Base-by-base conservation (phyloP, 495 filamentous ascomycete species). In the Cladorrhinum samala region DNA sequence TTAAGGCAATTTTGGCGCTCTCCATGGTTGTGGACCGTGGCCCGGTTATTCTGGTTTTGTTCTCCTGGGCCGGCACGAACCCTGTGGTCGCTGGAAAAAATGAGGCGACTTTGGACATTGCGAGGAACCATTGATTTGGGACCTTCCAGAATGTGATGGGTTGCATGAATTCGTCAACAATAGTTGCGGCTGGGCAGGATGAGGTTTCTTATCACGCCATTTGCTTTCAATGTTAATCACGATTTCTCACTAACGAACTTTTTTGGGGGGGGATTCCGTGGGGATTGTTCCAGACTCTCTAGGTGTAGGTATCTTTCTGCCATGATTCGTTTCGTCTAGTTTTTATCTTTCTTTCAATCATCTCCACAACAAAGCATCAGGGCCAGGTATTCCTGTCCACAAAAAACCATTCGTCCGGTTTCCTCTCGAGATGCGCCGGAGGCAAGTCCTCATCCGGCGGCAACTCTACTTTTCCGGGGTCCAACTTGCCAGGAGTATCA, bases 401-500 rank as follows among this genome's bases (percentile, higher is more conserved):
- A 33, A 33, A 33, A 33, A 6, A 33, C 27, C 27, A 33, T 5
- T 33, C 27, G n/a, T 64, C 37, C 17, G 58, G 20, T 3, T 64
- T 55, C 6, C 47, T 24, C n/a, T 52, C 47, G 1, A 61, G 27
- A 2, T 50, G 56, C 3, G 57, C 59, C 5, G 62, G 62, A 8
- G 54, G 33, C 9, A 62, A 37, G 33, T 60, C 52, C 52, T 65
- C 54, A 6, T 56, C 44, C 9, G 54, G 49, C 16, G 62, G 60
- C 39, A 65, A 30, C 5, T 56, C 40, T 1, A 63, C 49, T 16
- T 56, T 45, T 1, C 36, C 9, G 1, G 62, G 62, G 37, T 65
- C 62, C 2, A 60, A 7, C 23, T 60, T 52, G 0, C 62, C 62
- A 11, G 62, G 60, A 3, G 56, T 65, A 1, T 49, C 59, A 3